Evolutionary conservation across 2,329 filamentous ascomycete species (phyloP), one percentile per base, ranked within the genome.

Genomic region (Ascochyta rabiei): DNA sequence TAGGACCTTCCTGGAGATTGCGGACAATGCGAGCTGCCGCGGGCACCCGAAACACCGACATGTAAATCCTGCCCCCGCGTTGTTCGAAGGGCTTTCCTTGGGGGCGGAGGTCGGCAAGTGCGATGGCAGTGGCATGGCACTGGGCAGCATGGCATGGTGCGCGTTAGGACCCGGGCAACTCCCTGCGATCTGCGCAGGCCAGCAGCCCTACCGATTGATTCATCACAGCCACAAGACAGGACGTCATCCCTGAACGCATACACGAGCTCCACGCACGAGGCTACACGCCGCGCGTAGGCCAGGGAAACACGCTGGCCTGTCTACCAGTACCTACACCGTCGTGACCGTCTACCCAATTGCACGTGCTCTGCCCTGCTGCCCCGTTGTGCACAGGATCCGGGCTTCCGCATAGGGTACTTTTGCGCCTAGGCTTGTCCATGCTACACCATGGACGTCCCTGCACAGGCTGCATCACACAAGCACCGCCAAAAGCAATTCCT

Each of bases 401-500:
- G 30, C 39, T 24, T 44, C 47, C 13, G 9, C 21, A 13, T 42
- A 49, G 46, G 35, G 46, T 35, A 21, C 46, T 37, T 18, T 19
- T 34, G 10, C 15, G 43, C 31, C 31, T 12, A 31, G 28, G 26
- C n/a, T 28, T 15, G 37, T 40, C 5, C 6, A 39, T 40, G 49
- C 21, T 38, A 30, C 34, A 54, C 18, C 10, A 54, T 54, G 52
- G 53, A 61, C 43, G 41, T 59, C 46, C n/a, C n/a, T n/a, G n/a
- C n/a, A n/a, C n/a, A n/a, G n/a, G 28, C 54, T 15, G 34, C 53
- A 30, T 48, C 56, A 59, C 60, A 60, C 49, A 40, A 57, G 43
- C 55, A 59, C 19, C 53, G 42, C n/a, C 52, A 56, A 18, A 43
- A 28, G 15, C 59, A 59, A 9, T 49, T 61, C 23, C 56, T 64